A percentile compares a stretch with the other conserved stretches of the same genome.
These are phyloP conservation scores for Tetracladium maxilliforme DNA, from an alignment of 2,329 filamentous ascomycete genomes.

Conservation along the genomic window DNA sequence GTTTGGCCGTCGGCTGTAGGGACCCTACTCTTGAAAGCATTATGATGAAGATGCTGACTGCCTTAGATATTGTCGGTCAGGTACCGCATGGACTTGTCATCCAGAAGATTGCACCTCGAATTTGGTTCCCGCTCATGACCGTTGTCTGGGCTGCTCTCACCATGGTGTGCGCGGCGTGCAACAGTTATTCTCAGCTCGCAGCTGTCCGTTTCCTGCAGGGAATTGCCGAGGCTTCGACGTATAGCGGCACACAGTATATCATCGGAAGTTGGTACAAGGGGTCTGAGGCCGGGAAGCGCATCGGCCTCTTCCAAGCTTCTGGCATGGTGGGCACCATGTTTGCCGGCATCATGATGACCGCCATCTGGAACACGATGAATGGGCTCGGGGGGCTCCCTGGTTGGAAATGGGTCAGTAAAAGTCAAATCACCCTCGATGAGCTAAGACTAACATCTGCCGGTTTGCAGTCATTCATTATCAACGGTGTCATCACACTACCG, in stretches of 20 bases:
- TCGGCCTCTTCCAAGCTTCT: conserved; percentile 43
- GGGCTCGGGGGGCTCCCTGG: conserved; percentile 16
- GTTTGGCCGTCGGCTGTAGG: conserved; percentile 26
- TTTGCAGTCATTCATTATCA: conserved; percentile 23
- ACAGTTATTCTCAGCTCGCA: conserved; percentile 38
- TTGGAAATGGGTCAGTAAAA: neutral
- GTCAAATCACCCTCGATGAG: conserved; percentile 2
- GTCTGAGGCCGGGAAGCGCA: conserved; percentile 45
- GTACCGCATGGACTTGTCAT: conserved; percentile 42
- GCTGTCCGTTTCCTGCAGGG: conserved; percentile 42
- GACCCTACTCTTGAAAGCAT: conserved; percentile 4
- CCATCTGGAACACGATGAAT: conserved; percentile 22
- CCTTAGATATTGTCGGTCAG: conserved; percentile 27
- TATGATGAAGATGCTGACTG: conserved; percentile 8
- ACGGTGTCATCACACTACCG: conserved; percentile 39
- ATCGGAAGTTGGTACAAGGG: conserved; percentile 46
- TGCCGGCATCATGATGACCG: conserved; percentile 45
- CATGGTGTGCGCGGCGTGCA: conserved; percentile 39
- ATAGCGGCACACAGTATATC: conserved; percentile 42
- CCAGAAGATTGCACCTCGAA: conserved; percentile 45
- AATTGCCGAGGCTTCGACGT: conserved; percentile 39
- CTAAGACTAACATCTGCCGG: neutral
- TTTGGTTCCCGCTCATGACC: conserved; percentile 51
- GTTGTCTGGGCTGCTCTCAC: conserved; percentile 48
- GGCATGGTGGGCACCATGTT: conserved; percentile 47